Evolutionary conservation across 2,329 filamentous ascomycete genomes (phyloP).

Genomic region (Didymella arachidicola): DNA sequence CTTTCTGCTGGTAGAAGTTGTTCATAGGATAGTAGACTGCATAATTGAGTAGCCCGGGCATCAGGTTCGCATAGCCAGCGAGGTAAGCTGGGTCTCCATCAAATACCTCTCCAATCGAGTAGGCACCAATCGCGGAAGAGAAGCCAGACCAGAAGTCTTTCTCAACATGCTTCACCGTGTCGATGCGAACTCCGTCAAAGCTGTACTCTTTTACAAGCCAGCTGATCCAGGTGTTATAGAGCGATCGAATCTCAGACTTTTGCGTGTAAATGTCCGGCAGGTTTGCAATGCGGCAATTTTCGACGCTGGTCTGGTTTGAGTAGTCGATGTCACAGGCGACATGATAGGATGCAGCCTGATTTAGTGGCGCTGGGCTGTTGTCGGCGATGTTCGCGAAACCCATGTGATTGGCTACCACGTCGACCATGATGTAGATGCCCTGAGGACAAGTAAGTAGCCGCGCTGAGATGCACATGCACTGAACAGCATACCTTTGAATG

Average conservation of each 20-base stretch:
- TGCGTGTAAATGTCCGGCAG: slow-evolving; percentile 44
- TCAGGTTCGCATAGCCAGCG: slow-evolving; percentile 61
- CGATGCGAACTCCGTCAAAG: slow-evolving; percentile 66
- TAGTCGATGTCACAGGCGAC: slow-evolving; percentile 42
- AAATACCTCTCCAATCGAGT: slow-evolving; percentile 67
- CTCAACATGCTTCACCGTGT: slow-evolving; percentile 69
- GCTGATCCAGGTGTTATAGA: slow-evolving; percentile 42
- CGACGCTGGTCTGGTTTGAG: slow-evolving; percentile 41
- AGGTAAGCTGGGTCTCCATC: slow-evolving; percentile 62
- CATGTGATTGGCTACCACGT: slow-evolving; percentile 61
- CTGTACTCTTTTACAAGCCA: slow-evolving; percentile 43
- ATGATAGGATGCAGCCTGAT: slow-evolving; percentile 41
- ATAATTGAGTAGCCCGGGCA: slow-evolving; percentile 70
- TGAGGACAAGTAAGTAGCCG: slow-evolving; percentile 20
- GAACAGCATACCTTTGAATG: slow-evolving; percentile 55
- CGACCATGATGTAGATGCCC: slow-evolving; percentile 59
- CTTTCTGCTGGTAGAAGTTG: slow-evolving; percentile 46
- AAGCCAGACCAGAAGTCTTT: slow-evolving; percentile 66
- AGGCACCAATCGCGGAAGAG: slow-evolving; percentile 63
- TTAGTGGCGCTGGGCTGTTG: slow-evolving; percentile 40
- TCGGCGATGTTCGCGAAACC: slow-evolving; percentile 38
- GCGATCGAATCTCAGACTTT: slow-evolving; percentile 32
- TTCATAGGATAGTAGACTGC: slow-evolving; percentile 57
- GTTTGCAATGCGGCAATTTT: slow-evolving; percentile 42
- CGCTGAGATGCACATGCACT: not conserved